Evolutionary conservation across 2,329 filamentous ascomycete genomes (phyloP).

Genomic region (Claviceps lovelessii): DNA sequence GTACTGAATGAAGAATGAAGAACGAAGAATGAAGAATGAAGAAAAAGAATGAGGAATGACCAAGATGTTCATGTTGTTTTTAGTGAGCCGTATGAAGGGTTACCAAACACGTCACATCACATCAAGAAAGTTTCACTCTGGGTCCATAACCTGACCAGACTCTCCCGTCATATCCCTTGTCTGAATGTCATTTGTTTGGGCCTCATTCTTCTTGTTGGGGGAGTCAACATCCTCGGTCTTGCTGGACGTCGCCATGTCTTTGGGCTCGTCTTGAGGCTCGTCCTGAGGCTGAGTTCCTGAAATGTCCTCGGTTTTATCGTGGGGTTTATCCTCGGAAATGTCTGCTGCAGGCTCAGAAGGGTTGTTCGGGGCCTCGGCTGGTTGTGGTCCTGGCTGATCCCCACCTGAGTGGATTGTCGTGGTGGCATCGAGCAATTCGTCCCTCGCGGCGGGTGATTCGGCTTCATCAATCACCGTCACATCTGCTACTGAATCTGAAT

Average conservation of each 20-base stretch:
- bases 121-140: neutral
- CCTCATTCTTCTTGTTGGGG: neutral
- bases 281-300: neutral
- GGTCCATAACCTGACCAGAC: constrained; percentile 2
- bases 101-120: neutral
- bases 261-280: constrained; percentile 1
- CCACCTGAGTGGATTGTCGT: neutral
- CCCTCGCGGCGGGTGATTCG: neutral
- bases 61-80: neutral
- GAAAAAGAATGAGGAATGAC: neutral
- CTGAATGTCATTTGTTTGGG: neutral
- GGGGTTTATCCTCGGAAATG: neutral
- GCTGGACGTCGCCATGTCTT: neutral
- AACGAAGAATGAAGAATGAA: neutral
- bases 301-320: neutral
- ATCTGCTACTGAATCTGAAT: constrained; percentile 4
- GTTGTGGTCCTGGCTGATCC: neutral
- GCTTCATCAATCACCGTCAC: neutral
- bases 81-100: neutral
- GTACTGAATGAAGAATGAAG: neutral
- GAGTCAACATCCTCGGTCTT: neutral
- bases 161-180: constrained; percentile 4
- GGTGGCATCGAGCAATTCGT: neutral
- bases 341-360: neutral
- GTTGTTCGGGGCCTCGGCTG: neutral